Base-by-base conservation (phyloP, 2,329 filamentous ascomycete species). In the Graphium sp. region DNA sequence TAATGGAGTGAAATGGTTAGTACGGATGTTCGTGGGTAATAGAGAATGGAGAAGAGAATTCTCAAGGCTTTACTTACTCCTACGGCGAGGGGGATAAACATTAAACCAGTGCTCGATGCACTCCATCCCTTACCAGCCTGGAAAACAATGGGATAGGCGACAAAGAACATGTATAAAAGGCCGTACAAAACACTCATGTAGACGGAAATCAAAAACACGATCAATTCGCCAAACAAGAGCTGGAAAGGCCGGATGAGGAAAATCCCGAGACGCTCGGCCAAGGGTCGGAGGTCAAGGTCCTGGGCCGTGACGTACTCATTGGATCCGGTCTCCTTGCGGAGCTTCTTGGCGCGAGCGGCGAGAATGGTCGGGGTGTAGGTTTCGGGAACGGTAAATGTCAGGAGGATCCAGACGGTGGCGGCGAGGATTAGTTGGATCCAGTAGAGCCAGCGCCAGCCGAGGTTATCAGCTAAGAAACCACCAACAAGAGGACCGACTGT, bases 381-480 rank as follows among this genome's bases (percentile, higher is more conserved):
- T 50, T 92, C 84, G 2, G 82, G 81, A 0, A 92, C 75, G n/a
- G 81, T 89, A 51, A 91, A 85, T 18, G 74, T 76, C 49, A 89
- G 84, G 34, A 87, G 47, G 12, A 77, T 34, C 70, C 77, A 89
- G 39, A 76, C 66, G 27, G 74, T 45, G 10, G 61, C 72, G 16
- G 77, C 59, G 9, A 89, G 46, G 42, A 92, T 91, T 8, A 89
- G 58, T 44, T 87, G 81, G 39, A 92, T 68, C 76, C 79, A 87
- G 56, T 89, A 89, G 0, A 89, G 58, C 79, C 80, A 89, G 38
- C 81, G 58, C 82, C 82, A 89, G 21, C 75, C 75, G 1, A 59
- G 52, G 1, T 65, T 66, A 39, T 84, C 76, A 6, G 66, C 63
- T 2, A 89, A 58, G 45, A 73, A 91, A 8, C 81, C 83, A 38